Base-by-base conservation (phyloP, 2,329 filamentous ascomycete genomes). In the Colletotrichum neosansevieriae region DNA sequence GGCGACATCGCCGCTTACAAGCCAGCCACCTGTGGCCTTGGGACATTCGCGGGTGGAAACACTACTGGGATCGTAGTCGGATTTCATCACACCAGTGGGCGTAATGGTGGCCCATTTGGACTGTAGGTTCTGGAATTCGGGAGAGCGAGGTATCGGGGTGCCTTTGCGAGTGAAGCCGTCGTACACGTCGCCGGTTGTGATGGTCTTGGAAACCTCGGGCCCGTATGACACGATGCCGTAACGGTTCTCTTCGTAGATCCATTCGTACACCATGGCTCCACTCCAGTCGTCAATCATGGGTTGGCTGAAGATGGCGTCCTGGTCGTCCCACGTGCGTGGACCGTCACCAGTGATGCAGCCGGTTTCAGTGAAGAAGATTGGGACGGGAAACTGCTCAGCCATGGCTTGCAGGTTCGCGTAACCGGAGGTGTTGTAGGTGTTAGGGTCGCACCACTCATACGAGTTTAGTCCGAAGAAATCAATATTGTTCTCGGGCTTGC, bases 381-480 rank as follows among this genome's bases (percentile, higher is more conserved):
- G 94, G n/a, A 97, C 89, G 53, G 89, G 91, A 79, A 94, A 94
- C 73, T 88, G 79, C 42, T 86, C 85, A 6, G 92, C 89, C 71
- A 91, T 89, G 60, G 84, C 78, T 77, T 94, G 86, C 32, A 97
- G 87, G 70, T 84, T 83, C 53, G 83, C 76, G 80, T 97, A 97
- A 65, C 92, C 93, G 2, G 93, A 89, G 6, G 78, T 82, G 29
- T 82, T 72, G 79, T 89, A 94, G 5, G 77, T 79, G 64, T 83
- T 82, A 24, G 82, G 80, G 70, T 90, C 90, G 74, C 91, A 93
- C 91, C 91, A 93, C 76, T 94, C 91, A 78, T 97, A 96, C 56
- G 92, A 92, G 77, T 97, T 97, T 71, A 97, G 84, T 2, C 90
- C 87, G 79, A 94, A 97, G 80, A 97, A 96, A 77, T 97, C 94